Base-by-base conservation (phyloP, 1,284 basidiomycete genomes). In the Ustilago tritici region DNA sequence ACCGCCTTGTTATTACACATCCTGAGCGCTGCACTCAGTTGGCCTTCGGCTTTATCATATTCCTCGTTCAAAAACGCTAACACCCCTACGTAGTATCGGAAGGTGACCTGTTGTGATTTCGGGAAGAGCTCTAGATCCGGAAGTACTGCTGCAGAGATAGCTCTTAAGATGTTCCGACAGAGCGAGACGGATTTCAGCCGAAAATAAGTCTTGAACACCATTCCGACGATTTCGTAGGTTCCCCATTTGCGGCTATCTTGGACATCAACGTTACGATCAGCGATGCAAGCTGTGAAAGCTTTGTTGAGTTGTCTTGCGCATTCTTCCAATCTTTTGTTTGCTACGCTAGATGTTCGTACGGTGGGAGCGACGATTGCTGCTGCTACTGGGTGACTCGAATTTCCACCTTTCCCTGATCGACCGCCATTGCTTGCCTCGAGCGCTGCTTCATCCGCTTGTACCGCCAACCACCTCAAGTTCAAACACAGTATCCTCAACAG, bases 121-220 rank as follows among this genome's bases (percentile, higher is more conserved):
- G 95, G 94, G 82, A 92, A 98, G 17, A 89, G 85, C 0, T 88
- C 87, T 31, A 98, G 87, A 5, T 92, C 89, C 11, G 95, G 95
- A 38, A 96, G 91, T 78, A 95, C 94, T 78, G 94, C 95, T 3
- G 93, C 94, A 38, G 92, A 89, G 35, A 98, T 91, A 1, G 95
- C 95, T 57, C 95, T 90, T 36, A 98, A 89, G 63, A 99, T 93
- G 84, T 95, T 98, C 85, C 94, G 94, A 59, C 95, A 93, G 15
- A 98, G 88, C 7, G 94, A 92, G 85, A 97, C 94, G 68, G 93
- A 91, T 87, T 93, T 93, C 54, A 98, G 91, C 93, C 95, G 84
- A 89, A 98, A 98, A 88, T 99, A 99, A 57, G 92, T 93, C 86
- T 98, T 97, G 87, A 99, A 89, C 43, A 95, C 91, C 69, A 97